A percentile compares a stretch with the other conserved stretches of the same genome.
These are phyloP conservation scores for Ceratobasidium sp. DNA, from an alignment of 1,284 basidiomycete species.

Conservation along the genomic window DNA sequence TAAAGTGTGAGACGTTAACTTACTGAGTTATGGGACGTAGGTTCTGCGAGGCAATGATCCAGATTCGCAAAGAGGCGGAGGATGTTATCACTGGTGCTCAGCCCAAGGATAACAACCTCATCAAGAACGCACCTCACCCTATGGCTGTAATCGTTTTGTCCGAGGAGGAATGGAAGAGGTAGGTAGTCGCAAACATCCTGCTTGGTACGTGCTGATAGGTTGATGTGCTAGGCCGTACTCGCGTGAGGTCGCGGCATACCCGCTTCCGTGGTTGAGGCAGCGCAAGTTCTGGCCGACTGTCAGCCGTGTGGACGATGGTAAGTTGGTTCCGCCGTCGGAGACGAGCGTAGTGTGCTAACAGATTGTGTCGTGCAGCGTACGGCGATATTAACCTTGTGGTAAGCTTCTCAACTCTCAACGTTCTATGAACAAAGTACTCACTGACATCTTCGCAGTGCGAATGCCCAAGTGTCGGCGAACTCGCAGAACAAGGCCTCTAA, in stretches of 20 bases:
- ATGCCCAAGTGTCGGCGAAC: constrained; percentile 89
- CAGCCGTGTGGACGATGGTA: constrained; percentile 90
- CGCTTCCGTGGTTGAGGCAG: constrained; percentile 79
- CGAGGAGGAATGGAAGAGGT: constrained; percentile 88
- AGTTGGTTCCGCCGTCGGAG: constrained; percentile 54
- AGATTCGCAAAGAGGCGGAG: constrained; percentile 92
- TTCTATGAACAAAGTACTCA: constrained; percentile 35
- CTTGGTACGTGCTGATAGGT: background rate
- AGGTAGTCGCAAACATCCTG: constrained; percentile 51
- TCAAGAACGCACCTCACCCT: constrained; percentile 96
- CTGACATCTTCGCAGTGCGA: constrained; percentile 71
- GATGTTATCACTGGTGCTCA: constrained; percentile 89
- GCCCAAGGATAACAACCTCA: constrained; percentile 87
- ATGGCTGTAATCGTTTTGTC: constrained; percentile 77
- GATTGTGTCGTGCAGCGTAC: constrained; percentile 66
- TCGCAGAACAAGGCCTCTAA: constrained; percentile 52
- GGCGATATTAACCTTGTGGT: constrained; percentile 86
- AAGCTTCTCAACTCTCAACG: constrained; percentile 57
- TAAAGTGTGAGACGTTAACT: constrained; percentile 6
- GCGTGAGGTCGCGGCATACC: constrained; percentile 87
- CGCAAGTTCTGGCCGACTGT: constrained; percentile 97
- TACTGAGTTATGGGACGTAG: constrained; percentile 57
- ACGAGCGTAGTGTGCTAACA: constrained; percentile 12
- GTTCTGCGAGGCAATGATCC: constrained; percentile 97
- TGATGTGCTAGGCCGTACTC: constrained; percentile 77